Evolutionary conservation across 1,284 basidiomycete genomes (phyloP).

Genomic region (Polyporus tsugae): DNA sequence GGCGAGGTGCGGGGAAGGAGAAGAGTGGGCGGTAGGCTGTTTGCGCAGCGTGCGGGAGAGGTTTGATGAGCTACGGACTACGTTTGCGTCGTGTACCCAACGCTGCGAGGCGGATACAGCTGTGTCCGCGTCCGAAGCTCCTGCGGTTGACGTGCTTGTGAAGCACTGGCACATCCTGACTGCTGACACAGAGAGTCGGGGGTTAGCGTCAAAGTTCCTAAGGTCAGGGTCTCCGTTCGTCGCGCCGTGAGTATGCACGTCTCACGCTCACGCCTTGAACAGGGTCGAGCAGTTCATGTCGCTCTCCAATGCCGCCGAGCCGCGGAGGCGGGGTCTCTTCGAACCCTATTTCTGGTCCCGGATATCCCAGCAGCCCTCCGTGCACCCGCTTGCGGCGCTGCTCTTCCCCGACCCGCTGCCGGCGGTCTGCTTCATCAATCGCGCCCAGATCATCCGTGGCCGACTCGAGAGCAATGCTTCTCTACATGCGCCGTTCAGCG

Average conservation of each 20-base stretch:
- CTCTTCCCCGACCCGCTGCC: slow-evolving; percentile 80
- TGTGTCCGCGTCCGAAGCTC: slow-evolving; percentile 42
- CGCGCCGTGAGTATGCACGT: slow-evolving; percentile 13
- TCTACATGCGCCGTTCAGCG: slow-evolving; percentile 58
- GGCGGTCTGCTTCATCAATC: slow-evolving; percentile 70
- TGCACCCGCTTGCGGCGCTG: slow-evolving; percentile 68
- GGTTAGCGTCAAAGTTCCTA: slow-evolving; percentile 65
- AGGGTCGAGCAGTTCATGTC: slow-evolving; percentile 84
- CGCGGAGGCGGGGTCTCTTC: slow-evolving; percentile 72
- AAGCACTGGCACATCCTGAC: slow-evolving; percentile 59
- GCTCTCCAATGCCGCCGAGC: slow-evolving; percentile 77
- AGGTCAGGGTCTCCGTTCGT: slow-evolving; percentile 51
- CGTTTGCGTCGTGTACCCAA: slow-evolving; percentile 61
- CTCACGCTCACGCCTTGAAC: slow-evolving; percentile 16
- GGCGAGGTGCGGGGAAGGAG: slow-evolving; percentile 49
- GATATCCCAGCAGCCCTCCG: slow-evolving; percentile 47
- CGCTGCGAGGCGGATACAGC: slow-evolving; percentile 41
- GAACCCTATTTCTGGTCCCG: slow-evolving; percentile 79
- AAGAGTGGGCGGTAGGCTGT: slow-evolving; percentile 53
- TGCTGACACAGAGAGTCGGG: slow-evolving; percentile 50
- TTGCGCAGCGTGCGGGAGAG: slow-evolving; percentile 52
- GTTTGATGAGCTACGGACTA: slow-evolving; percentile 61
- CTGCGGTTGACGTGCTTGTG: slow-evolving; percentile 60
- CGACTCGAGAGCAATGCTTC: slow-evolving; percentile 66
- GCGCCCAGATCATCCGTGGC: slow-evolving; percentile 66